Conservation (phyloP, 2,329 filamentous ascomycete genomes). For the Phaeosphaeria sp. region DNA sequence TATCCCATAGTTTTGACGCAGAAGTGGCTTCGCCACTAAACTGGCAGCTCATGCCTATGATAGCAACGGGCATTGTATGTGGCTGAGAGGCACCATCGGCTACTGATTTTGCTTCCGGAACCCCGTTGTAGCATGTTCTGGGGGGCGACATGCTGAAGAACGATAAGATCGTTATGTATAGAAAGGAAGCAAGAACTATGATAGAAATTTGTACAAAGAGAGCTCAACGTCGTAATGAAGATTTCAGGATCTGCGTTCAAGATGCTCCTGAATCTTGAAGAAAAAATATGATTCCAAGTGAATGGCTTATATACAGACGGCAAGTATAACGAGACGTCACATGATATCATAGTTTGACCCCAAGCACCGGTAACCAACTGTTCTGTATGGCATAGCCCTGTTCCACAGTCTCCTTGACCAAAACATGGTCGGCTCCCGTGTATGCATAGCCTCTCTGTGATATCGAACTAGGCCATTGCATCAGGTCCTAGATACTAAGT, state of each 20-base stretch:
- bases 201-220: not conserved
- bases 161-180: no score
- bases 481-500: not conserved
- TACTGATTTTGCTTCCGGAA: not conserved
- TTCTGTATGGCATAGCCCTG: not conserved
- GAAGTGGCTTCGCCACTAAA: constrained; percentile 35
- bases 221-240: no score
- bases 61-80: constrained; percentile 5
- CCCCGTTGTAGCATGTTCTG: not conserved
- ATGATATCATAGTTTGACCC: not conserved
- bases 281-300: no score
- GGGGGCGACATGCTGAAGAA: not conserved
- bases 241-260: no score
- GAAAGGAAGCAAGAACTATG: no score
- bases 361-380: not conserved
- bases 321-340: no score
- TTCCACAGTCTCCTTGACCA: not conserved
- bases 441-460: not conserved
- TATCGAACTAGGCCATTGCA: not conserved
- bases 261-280: no score
- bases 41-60: constrained; percentile 23
- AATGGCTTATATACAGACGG: no score
- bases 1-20: constrained; percentile 41
- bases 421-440: not conserved
- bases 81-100: not conserved